Percentiles rank a stretch among this genome's conserved stretches.
Conservation (phyloP, 1,139 yeast species). For the Saccharomyces hybrid region DNA sequence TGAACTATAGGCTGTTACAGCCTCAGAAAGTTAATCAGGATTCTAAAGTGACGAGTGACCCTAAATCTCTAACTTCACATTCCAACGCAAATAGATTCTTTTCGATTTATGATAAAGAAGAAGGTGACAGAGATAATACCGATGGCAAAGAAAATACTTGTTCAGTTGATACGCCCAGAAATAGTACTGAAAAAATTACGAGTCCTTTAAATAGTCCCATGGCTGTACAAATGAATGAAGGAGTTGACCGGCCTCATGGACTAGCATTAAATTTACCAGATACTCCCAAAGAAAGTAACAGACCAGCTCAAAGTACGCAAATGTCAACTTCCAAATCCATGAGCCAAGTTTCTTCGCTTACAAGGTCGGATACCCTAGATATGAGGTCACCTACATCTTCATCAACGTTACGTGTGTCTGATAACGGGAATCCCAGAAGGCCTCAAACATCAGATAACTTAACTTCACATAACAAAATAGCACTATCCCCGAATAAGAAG, state of each 20-base stretch:
- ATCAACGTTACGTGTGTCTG: neutral
- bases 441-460: neutral
- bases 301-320: neutral
- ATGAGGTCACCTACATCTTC: neutral
- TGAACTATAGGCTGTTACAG: neutral
- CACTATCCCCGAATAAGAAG: slow-evolving; percentile 7
- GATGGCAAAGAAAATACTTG: neutral
- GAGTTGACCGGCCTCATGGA: neutral
- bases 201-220: slow-evolving; percentile 9
- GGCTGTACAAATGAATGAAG: neutral
- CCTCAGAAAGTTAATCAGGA: neutral
- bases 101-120: neutral
- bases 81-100: slow-evolving; percentile 3
- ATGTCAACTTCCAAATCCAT: neutral
- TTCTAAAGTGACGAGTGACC: neutral
- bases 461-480: neutral
- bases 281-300: neutral
- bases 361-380: neutral
- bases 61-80: neutral
- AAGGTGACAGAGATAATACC: slow-evolving; percentile 2
- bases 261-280: neutral
- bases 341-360: neutral
- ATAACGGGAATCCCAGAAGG: neutral
- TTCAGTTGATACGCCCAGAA: neutral
- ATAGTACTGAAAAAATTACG: slow-evolving; percentile 2